phyloP scores from a whole-genome alignment of 352 stramenopile species.

The Phytophthora aleatoria region DNA sequence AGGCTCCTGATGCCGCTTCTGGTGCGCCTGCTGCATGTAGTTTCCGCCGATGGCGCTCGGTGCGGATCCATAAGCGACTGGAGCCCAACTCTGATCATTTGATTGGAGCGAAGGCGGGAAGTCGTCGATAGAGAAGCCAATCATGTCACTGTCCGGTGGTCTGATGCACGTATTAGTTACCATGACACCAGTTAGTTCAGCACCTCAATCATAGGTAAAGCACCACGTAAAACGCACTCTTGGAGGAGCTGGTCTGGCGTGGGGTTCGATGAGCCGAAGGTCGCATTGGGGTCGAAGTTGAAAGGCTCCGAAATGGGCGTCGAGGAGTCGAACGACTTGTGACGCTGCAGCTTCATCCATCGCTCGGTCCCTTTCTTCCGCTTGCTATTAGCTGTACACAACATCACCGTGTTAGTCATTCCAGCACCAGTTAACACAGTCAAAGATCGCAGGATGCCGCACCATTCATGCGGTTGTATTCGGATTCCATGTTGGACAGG shows the following conservation, averaged over 20 bases:
- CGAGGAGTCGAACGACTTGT: slow-evolving; percentile 69
- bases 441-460: background rate
- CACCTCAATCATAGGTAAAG: background rate
- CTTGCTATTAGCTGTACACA: slow-evolving; percentile 52
- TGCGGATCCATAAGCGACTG: slow-evolving; percentile 28
- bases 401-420: background rate
- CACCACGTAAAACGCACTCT: slow-evolving; percentile 46
- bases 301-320: slow-evolving; percentile 42
- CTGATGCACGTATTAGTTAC: slow-evolving; percentile 12
- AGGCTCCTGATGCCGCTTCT: slow-evolving; percentile 13
- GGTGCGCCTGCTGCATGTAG: slow-evolving; percentile 31
- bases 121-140: slow-evolving; percentile 72
- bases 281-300: slow-evolving; percentile 25
- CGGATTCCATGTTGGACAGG: slow-evolving; percentile 73
- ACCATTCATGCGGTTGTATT: slow-evolving; percentile 58
- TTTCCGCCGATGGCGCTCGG: slow-evolving; percentile 23
- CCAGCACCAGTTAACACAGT: background rate
- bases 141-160: slow-evolving; percentile 59
- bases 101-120: slow-evolving; percentile 57
- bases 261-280: slow-evolving; percentile 38
- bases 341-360: slow-evolving; percentile 70
- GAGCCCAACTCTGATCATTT: slow-evolving; percentile 41
- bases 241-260: slow-evolving; percentile 51
- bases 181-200: slow-evolving; percentile 6
- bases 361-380: slow-evolving; percentile 66